Percentiles rank a stretch among this genome's conserved stretches.
phyloP scores from a whole-genome alignment of 202 grass and related monocot genomes.

The Cymbopogon flexuosus region DNA sequence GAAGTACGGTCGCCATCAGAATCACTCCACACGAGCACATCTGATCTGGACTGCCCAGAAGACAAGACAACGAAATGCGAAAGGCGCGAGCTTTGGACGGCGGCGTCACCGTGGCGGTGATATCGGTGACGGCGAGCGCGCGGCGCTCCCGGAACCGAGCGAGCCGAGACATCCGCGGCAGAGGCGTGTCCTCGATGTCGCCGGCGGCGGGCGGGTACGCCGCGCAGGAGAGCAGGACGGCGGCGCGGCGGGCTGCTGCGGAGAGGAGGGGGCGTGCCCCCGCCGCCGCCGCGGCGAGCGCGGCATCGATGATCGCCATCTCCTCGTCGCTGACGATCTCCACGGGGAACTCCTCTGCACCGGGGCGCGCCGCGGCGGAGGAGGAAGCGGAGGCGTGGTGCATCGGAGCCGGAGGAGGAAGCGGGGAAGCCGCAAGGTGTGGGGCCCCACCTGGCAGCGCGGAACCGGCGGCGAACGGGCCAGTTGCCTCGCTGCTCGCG shows the following conservation, averaged over 20 bases:
- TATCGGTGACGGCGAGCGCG: conserved; percentile 63
- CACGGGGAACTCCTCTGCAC: conserved; percentile 30
- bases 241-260: conserved; percentile 26
- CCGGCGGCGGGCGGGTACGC: conserved; percentile 18
- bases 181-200: conserved; percentile 67
- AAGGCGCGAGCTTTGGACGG: neutral
- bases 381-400: neutral
- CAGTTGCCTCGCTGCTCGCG: neutral
- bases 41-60: neutral
- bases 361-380: neutral
- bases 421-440: neutral
- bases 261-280: conserved; percentile 36
- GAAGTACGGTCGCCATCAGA: neutral
- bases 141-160: conserved; percentile 48
- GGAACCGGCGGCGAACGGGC: neutral
- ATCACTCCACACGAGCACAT: neutral
- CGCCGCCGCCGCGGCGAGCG: conserved; percentile 41
- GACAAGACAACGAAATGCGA: neutral
- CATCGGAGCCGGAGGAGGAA: conserved; percentile 1
- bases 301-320: conserved; percentile 72
- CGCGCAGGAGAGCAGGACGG: conserved; percentile 25
- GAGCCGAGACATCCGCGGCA: conserved; percentile 36
- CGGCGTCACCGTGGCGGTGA: conserved; percentile 60
- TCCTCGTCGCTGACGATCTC: conserved; percentile 85
- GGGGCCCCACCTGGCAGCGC: neutral